Base-by-base conservation (phyloP, 2,329 filamentous ascomycete genomes). In the Amauroascus verrucosus region DNA sequence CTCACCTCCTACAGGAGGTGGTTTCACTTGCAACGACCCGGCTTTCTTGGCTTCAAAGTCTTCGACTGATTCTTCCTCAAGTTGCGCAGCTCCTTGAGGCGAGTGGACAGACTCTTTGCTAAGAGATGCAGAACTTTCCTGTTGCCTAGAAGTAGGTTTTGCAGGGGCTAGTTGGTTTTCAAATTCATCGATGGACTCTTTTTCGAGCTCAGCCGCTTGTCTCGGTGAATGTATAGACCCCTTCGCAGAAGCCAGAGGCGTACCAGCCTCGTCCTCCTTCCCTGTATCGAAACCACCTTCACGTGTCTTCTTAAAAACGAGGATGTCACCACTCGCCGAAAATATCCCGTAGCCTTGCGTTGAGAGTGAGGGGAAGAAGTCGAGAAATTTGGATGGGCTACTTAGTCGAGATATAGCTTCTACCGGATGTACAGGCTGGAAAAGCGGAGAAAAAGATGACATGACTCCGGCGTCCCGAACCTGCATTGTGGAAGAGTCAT, bases 331-430 rank as follows among this genome's bases (percentile, higher is more conserved):
- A 13, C 66, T 66, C 1, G 71, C 72, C 4, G 67, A 69, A 9
- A 68, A 65, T 35, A 75, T 67, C 14, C 71, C 69, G 49, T 71
- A 74, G 2, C 71, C 72, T 35, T 70, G 64, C 3, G 40, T 51
- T 49, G 68, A 61, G 62, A 74, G 65, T 26, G 62, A 56, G 4
- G 62, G 61, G 35, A 74, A 70, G 52, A 70, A 66, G 2, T 66
- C 66, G 1, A 74, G 57, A 44, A 73, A 74, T 33, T 67, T 68
- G n/a, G 67, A 66, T 2, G 71, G 67, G 24, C 68, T 65, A 32
- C 69, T 65, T 6, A 75, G 59, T 9, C 62, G 65, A 16, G 65
- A 60, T 6, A 74, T 59, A 5, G 72, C 60, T 11, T 70, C 64
- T n/a, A 62, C 59, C 6, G 67, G 62, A 50, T 64, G 62, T 1